A percentile compares a stretch with the other conserved stretches of the same genome.
These are phyloP conservation scores for Fraxinus angustifolia DNA, from an alignment of 305 asterid genomes.

Conservation along the genomic window DNA sequence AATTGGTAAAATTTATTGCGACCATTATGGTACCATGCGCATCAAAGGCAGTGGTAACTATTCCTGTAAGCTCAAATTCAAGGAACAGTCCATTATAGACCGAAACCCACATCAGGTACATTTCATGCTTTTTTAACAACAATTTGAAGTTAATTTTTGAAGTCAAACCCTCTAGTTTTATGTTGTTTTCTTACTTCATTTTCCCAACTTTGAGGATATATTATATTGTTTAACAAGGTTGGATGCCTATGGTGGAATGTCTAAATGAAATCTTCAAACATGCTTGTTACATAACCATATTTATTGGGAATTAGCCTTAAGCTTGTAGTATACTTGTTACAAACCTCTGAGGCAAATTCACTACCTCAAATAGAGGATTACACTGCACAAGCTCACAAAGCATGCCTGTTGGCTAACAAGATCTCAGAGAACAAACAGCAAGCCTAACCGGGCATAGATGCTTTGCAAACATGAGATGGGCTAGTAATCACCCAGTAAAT, in stretches of 20 bases:
- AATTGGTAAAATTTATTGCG: conserved; percentile 90
- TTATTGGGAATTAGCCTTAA: too few relatives aligned
- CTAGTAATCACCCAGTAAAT: not conserved
- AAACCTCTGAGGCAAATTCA: not conserved
- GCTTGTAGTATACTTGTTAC: not conserved
- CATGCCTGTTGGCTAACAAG: not conserved
- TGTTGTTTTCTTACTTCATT: not conserved
- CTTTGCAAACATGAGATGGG: not conserved
- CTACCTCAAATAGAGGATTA: not conserved
- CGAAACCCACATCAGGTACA: conserved; percentile 94
- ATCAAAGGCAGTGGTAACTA: conserved; percentile 85
- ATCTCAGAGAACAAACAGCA: not conserved
- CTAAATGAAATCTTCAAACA: not conserved
- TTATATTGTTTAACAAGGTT: not conserved
- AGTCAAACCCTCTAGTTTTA: conserved; percentile 11
- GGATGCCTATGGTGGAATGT: not conserved
- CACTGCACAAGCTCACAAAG: not conserved
- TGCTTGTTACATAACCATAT: not conserved
- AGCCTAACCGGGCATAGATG: not conserved
- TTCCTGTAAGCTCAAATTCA: conserved; percentile 95
- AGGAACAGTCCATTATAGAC: conserved; percentile 97
- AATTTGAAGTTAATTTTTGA: conserved; percentile 4
- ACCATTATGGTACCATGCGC: conserved; percentile 96
- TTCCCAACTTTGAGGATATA: not conserved
- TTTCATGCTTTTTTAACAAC: conserved; percentile 6